Evolutionary conservation across 78 protist species (phyloP).

Genomic region (Anaeramoeba flamelloides): DNA sequence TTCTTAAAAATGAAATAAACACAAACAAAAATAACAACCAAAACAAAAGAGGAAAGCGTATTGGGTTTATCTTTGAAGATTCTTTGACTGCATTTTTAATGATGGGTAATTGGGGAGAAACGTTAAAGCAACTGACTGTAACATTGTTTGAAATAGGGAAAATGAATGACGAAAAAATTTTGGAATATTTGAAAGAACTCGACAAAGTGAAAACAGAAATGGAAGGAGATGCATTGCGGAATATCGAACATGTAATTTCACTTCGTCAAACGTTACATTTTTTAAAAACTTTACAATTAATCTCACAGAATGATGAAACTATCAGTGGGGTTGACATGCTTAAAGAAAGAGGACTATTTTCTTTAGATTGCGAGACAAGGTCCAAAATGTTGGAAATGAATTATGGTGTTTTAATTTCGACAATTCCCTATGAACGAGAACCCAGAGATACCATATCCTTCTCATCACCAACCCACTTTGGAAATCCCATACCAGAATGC

Average conservation of each 20-base stretch:
- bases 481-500: no score
- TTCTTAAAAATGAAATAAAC: no score
- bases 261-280: conserved; percentile 42
- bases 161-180: conserved; percentile 54
- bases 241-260: conserved; percentile 50
- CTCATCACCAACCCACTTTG: no score
- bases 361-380: conserved; percentile 16
- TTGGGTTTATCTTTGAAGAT: conserved; percentile 63
- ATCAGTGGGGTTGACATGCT: no score
- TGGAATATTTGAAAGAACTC: conserved; percentile 41
- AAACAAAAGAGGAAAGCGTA: no score
- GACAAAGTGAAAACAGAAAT: conserved; percentile 13
- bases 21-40: no score
- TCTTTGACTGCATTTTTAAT: conserved; percentile 71
- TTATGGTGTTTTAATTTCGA: conserved; percentile 47
- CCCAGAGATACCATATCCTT: no score
- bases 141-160: conserved; percentile 85
- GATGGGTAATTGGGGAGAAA: conserved; percentile 70
- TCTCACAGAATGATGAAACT: no score
- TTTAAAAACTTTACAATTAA: no score
- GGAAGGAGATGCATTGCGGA: conserved; percentile 57
- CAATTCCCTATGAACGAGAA: conserved; percentile 70
- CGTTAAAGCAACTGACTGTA: conserved; percentile 76
- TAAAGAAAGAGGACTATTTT: not conserved
- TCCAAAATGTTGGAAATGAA: conserved; percentile 30